These are phyloP conservation scores for Solanum habrochaites DNA, from an alignment of 257 asterid species.

Conservation along the genomic window DNA sequence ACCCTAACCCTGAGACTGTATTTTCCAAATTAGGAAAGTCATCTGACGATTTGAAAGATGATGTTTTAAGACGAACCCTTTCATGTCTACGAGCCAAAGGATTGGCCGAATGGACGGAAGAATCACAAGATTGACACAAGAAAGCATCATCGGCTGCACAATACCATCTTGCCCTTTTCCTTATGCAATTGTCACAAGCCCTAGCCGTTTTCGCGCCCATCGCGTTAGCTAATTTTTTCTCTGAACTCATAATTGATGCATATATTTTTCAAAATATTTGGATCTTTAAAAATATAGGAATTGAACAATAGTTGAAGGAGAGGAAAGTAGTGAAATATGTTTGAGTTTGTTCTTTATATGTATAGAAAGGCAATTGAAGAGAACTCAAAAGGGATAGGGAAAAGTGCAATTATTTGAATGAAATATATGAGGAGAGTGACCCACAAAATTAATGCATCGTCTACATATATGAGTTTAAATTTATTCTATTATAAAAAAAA, in stretches of 20 bases:
- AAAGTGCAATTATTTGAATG: conserved; percentile 25
- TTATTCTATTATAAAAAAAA: too few relatives aligned
- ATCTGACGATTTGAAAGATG: conserved; percentile 11
- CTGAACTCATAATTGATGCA: conserved; percentile 4
- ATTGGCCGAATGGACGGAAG: conserved; percentile 70
- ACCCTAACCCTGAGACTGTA: not conserved
- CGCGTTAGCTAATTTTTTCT: conserved; percentile 31
- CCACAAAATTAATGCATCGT: conserved; percentile 33
- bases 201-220: conserved; percentile 60
- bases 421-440: conserved; percentile 8
- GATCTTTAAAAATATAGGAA: not conserved
- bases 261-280: conserved; percentile 10
- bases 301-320: not conserved
- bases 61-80: conserved; percentile 56
- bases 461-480: too few relatives aligned
- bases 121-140: conserved; percentile 62
- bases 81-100: conserved; percentile 65
- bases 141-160: conserved; percentile 87
- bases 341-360: not conserved
- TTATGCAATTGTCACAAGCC: conserved; percentile 65
- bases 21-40: not conserved
- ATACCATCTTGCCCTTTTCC: conserved; percentile 64
- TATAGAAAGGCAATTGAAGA: not conserved
- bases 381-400: not conserved
- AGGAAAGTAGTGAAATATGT: not conserved